Conservation (phyloP, 257 asterid genomes). For the Jasminum sambac region DNA sequence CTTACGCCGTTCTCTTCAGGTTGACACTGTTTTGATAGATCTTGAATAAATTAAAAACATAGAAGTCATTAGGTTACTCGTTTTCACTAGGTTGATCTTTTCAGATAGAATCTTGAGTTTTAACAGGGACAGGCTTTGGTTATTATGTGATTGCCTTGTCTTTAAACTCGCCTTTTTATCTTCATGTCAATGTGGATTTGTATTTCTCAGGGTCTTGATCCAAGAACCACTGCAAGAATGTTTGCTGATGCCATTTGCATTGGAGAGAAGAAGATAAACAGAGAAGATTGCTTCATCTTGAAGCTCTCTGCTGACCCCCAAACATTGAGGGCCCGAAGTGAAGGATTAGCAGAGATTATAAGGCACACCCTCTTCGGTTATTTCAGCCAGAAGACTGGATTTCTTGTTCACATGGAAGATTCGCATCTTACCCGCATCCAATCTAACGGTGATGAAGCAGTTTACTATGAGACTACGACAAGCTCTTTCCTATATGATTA, state of each 20-base stretch:
- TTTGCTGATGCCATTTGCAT: conserved; percentile 26
- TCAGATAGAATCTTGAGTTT: no score
- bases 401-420: conserved; percentile 26
- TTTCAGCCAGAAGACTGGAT: conserved; percentile 27
- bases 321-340: conserved; percentile 25
- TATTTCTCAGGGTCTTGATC: conserved; percentile 25
- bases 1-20: conserved; percentile 30
- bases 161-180: not conserved
- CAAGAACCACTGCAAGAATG: conserved; percentile 25
- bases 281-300: conserved; percentile 27
- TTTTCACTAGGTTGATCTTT: no score
- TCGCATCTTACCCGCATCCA: conserved; percentile 29
- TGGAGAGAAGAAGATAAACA: conserved; percentile 25
- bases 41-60: no score
- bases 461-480: conserved; percentile 25
- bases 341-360: conserved; percentile 28
- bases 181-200: not conserved
- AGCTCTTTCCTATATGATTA: conserved; percentile 25
- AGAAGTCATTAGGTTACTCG: no score
- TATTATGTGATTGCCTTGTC: not conserved
- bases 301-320: conserved; percentile 20
- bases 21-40: not conserved
- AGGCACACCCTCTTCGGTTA: conserved; percentile 23
- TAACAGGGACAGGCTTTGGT: not conserved
- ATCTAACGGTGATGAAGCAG: conserved; percentile 20